phyloP scores from a whole-genome alignment of 768 basidiomycete species.

The Lepiota venenata region DNA sequence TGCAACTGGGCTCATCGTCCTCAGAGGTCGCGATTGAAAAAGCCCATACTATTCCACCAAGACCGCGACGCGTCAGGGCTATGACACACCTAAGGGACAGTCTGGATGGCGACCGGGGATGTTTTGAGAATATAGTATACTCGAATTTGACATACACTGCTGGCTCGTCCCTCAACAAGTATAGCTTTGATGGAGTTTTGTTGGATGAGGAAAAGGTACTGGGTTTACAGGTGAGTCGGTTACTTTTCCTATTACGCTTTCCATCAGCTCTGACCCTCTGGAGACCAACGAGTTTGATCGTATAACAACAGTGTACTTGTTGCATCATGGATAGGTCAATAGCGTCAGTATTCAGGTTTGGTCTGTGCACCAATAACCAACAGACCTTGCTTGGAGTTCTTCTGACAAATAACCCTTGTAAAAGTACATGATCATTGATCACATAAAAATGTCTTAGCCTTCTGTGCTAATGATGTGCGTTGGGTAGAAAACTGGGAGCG shows the following conservation, averaged over 20 bases:
- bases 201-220: constrained; percentile 41
- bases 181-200: constrained; percentile 29
- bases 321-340: background rate
- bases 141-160: constrained; percentile 24
- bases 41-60: background rate
- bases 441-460: too few species aligned
- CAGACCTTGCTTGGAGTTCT: background rate
- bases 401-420: background rate
- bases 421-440: too few species aligned
- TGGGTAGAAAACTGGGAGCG: too few species aligned
- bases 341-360: background rate
- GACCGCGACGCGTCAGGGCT: background rate
- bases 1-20: background rate
- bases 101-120: constrained; percentile 7
- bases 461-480: too few species aligned
- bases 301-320: background rate
- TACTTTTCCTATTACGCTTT: background rate
- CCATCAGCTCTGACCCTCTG: background rate
- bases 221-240: constrained; percentile 28
- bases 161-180: constrained; percentile 9
- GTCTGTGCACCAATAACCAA: too few species aligned
- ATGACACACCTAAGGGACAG: background rate
- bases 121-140: constrained; percentile 10
- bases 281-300: background rate
- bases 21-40: background rate